Evolutionary conservation across 805 yeast genomes (phyloP), one percentile per base, ranked within the genome.

Genomic region (Nakazawaea sp.): DNA sequence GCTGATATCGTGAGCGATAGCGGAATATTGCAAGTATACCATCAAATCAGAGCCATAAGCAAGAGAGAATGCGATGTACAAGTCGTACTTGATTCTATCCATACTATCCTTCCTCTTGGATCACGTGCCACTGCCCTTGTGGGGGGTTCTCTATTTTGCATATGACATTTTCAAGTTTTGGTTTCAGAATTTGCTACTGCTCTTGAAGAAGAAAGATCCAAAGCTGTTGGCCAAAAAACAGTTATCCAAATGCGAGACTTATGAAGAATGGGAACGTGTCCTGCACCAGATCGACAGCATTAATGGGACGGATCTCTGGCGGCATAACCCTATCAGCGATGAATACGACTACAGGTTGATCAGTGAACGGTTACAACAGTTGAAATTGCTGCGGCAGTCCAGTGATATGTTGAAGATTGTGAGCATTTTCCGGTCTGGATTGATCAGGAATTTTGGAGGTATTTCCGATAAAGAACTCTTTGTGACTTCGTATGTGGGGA

Each of bases 381-480:
- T 92, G 32, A 62, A 70, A 32, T 69, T 70, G 16, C 88, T 95
- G 1, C 56, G 92, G 33, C 61, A 66, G 19, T 63, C 65, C 6
- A 68, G 68, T 11, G 86, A 88, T 53, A 62, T 77, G 2, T 67
- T 66, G 16, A 59, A 66, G 24, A 62, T 88, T 15, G 69, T 82
- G 60, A 77, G 82, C 16, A 61, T 81, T 27, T 68, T 90, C 32
- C 62, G 96, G 28, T 81, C 95, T 0, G 95, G 96, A 0, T 70
- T 88, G 50, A 62, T 92, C 25, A 62, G 98, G 28, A 92, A 92
- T 53, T 84, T 90, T 62, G 97, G 95, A 5, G 94, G 95, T 1
- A 86, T 92, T 4, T 73, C 94, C 1, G 84, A 81, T 46, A 78
- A 81, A 45, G 72, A 79, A 37, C 62, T 92, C 31, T 90, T 84